Base-by-base conservation (phyloP, 2,329 filamentous ascomycete species). In the Neocatenulostroma microsporum region DNA sequence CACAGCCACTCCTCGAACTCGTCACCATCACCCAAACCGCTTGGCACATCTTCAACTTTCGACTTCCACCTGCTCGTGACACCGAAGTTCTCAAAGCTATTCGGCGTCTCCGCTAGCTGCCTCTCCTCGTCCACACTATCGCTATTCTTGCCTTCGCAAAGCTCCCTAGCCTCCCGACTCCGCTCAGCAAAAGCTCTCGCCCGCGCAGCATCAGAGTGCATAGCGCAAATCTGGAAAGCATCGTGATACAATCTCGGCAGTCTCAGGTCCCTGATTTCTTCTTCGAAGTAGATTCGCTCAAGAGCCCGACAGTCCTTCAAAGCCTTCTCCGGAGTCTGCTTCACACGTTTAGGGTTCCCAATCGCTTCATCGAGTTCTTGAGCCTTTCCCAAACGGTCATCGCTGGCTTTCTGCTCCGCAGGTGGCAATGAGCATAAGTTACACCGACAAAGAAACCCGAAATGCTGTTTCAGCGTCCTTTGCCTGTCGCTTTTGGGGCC, bases 391-490 rank as follows among this genome's bases (percentile, higher is more conserved):
- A 49, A 25, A 3, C 41, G 32, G 1, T 35, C 30, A 36, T 64
- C 61, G 37, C 47, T 63, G 26, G 50, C 39, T 26, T 52, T 36
- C 32, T 55, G 58, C 41, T 61, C 37, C 7, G 53, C 44, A 26
- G 29, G 10, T 8, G 57, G 50, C 25, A 64, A 55, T 17, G 59
- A 58, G 48, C 61, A 66, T 6, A 63, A 48, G 34, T 47, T 41
- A 32, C 61, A 64, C 3, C 38, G 44, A 46, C 61, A 65, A 10
- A 41, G 35, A 40, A 64, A 65, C 6, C 39, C 42, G 40, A 65
- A 63, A 20, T 46, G 40, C 11, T 34, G 24, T 30, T 47, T 46
- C 14, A 52, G 30, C 17, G 37, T 40, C 10, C 26, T 17, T 21
- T 45, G 36, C 3, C 49, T 41, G 11, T 41, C 36, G 6, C 37